Evolutionary conservation across 176 grass and related monocot genomes (phyloP).

Genomic region (Bothriochloa decipiens): DNA sequence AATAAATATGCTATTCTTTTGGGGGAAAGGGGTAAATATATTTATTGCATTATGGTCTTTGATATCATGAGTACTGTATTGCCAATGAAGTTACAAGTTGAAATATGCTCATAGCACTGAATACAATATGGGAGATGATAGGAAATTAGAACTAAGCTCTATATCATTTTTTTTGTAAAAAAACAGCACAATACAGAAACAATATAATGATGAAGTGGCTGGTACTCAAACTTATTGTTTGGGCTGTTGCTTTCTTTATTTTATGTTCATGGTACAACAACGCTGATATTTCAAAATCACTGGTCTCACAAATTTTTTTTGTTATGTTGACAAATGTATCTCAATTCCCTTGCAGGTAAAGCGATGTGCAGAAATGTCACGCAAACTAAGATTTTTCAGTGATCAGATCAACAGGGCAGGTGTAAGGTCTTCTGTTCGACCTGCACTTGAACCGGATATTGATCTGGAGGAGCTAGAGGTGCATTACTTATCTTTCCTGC

Average conservation of each 20-base stretch:
- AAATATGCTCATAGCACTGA: neutral
- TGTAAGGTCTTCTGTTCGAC: constrained; percentile 61
- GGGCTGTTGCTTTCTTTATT: constrained; percentile 4
- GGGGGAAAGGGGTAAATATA: constrained; percentile 2
- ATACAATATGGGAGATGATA: neutral
- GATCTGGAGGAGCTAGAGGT: constrained; percentile 97
- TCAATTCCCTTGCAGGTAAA: constrained; percentile 61
- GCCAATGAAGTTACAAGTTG: constrained; percentile 8
- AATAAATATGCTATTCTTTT: neutral
- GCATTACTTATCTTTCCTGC: constrained; percentile 31
- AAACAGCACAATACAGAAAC: neutral
- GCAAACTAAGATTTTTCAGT: constrained; percentile 88
- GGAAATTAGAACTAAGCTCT: neutral
- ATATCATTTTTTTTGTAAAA: neutral
- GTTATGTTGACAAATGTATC: neutral
- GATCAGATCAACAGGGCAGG: constrained; percentile 90
- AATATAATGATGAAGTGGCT: neutral
- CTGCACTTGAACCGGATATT: constrained; percentile 84
- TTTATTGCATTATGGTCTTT: constrained; percentile 15
- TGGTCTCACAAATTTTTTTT: constrained; percentile 1
- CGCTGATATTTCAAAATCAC: neutral
- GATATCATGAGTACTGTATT: constrained; percentile 4
- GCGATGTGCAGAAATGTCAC: constrained; percentile 92
- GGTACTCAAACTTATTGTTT: neutral
- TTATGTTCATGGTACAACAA: neutral